Percentiles rank a stretch among this genome's conserved stretches.
Evolutionary conservation across 108 stramenopile genomes (phyloP).

Genomic region (Aurantiochytrium sp.): DNA sequence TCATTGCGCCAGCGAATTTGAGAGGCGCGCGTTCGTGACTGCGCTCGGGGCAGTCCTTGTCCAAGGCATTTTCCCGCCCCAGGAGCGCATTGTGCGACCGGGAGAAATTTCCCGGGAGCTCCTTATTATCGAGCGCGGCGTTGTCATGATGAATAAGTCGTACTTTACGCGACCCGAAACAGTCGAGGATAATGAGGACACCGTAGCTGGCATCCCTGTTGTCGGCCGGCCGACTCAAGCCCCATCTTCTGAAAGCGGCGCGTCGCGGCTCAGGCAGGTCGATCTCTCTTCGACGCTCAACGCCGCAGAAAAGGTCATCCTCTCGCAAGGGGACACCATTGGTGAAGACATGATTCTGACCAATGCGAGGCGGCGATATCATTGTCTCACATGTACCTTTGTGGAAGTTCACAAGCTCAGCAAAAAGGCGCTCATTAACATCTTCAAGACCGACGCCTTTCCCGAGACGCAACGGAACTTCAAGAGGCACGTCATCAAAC

Average conservation of each 20-base stretch:
- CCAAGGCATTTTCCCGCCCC: background rate
- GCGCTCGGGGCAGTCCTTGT: background rate
- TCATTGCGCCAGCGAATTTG: background rate
- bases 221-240: too few species aligned
- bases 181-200: background rate
- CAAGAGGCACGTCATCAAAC: constrained; percentile 15
- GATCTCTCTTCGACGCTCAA: background rate
- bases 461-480: background rate
- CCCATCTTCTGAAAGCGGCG: background rate
- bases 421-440: background rate
- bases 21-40: background rate
- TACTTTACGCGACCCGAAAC: background rate
- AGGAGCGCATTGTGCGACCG: background rate
- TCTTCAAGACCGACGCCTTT: background rate
- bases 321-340: background rate
- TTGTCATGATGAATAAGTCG: background rate
- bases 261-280: background rate
- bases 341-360: constrained; percentile 5
- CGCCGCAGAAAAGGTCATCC: constrained; percentile 23
- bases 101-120: background rate
- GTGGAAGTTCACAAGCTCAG: background rate
- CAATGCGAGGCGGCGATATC: background rate
- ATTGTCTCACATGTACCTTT: background rate
- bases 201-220: background rate
- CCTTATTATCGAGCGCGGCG: background rate